A percentile compares a stretch with the other conserved stretches of the same genome.
Conservation (phyloP, 2,329 filamentous ascomycete species). For the Dactylellina leptospora region DNA sequence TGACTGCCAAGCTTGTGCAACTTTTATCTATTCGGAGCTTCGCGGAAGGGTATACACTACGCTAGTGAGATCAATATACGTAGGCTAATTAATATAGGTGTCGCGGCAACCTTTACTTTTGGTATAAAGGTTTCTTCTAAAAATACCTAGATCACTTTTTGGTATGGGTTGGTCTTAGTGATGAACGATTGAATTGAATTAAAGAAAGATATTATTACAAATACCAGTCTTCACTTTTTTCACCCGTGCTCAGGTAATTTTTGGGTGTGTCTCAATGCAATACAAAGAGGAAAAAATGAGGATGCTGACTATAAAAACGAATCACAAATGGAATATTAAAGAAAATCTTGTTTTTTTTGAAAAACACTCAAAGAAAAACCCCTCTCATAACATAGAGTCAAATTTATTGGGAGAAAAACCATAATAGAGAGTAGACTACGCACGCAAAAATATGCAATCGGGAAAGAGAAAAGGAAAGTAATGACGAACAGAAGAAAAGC, state of each 20-base stretch:
- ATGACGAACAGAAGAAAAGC: background rate
- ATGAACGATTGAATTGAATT: constrained; percentile 36
- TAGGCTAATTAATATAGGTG: no score
- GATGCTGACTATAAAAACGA: constrained; percentile 19
- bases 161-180: no score
- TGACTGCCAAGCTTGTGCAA: no score
- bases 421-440: constrained; percentile 29
- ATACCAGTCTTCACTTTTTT: constrained; percentile 26
- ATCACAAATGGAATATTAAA: constrained; percentile 50
- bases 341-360: constrained; percentile 33
- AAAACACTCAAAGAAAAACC: constrained; percentile 10
- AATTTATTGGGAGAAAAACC: constrained; percentile 44
- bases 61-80: no score
- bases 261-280: constrained; percentile 14
- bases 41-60: no score
- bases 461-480: constrained; percentile 26
- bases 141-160: no score
- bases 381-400: constrained; percentile 48
- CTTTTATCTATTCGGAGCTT: no score
- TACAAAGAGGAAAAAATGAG: constrained; percentile 5
- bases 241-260: constrained; percentile 23
- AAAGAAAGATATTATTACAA: constrained; percentile 50
- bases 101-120: no score
- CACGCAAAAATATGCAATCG: constrained; percentile 49
- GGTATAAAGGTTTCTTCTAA: no score